Evolutionary conservation across 345 rosid species (phyloP), one percentile per base, ranked within the genome.

Genomic region (Carallia pectinifolia): DNA sequence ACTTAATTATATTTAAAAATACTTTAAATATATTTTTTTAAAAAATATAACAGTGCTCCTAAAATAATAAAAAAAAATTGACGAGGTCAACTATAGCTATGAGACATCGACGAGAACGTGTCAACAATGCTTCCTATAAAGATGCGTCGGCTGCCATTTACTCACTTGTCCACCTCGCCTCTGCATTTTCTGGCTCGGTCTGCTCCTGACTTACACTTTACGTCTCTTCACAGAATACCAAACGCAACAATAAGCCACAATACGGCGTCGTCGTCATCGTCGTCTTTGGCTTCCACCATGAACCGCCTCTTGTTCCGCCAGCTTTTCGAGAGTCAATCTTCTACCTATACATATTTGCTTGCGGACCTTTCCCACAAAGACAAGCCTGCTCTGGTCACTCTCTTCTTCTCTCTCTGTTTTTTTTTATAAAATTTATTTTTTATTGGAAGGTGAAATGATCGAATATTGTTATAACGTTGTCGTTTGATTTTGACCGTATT

Each of bases 251-350:
- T 27, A 33, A 56, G 60, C 60, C 10, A 27, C 33, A 27, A 12
- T 30, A 23, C 71, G 27, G 16, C 72, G 13, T 38, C 73, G 5
- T 63, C 68, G 19, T 30, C 59, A 7, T n/a, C 7, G n/a, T 37
- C 6, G 2, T 33, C 34, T 33, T 33, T 4, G 4, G 4, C 34
- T 7, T 73, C 88, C 15, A 65, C 81, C 4, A 84, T 80, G 17
- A 12, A 44, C 16, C 10, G n/a, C 84, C 85, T 95, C 27, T 71
- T 71, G 31, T 23, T 55, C 5, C 59, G 59, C 30, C 59, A 55
- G 33, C 15, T 55, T n/a, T 55, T 55, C 30, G 59, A 55, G 33
- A 55, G 30, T 8, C 31, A 55, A 4, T 55, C 59, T 3, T 55
- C 59, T 23, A 55, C 59, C 4, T 23, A 23, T 29, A 55, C 59